Base-by-base conservation (phyloP, 345 rosid genomes). In the Pistacia integerrima region DNA sequence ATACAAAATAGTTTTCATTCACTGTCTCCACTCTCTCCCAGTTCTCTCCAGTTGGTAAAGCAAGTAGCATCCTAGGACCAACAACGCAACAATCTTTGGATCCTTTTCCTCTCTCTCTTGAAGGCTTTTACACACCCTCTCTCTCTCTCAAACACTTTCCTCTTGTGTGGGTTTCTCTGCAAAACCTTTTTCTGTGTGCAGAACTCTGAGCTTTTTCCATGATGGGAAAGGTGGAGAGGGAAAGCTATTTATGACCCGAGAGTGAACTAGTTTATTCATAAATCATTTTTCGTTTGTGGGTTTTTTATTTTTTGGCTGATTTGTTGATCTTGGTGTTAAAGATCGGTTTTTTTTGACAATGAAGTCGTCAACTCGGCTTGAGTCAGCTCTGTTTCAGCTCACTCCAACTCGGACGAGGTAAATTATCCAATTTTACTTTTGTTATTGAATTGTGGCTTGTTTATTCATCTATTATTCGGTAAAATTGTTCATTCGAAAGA, bases 371-470 rank as follows among this genome's bases (percentile, higher is more conserved):
- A 89, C 93, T 79, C 90, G 85, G 80, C 94, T 96, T 67, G 92
- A 92, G 76, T 89, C 97, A n/a, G 94, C 86, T 73, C 85, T 91
- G 59, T 95, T 95, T 84, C 99, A 93, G 79, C 99, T 93, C 83
- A 95, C 99, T 75, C 99, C 99, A 55, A 95, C 99, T 84, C 89
- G 99, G 79, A 95, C 99, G 51, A 87, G 98, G 99, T 95, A 79
- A 7, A 56, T 68, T 71, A 28, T 56, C 54, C 70, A 52, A 2
- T 9, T 28, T 12, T 1, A 11, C 4, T 69, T 48, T 1, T n/a
- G 22, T 76, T 49, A 2, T 66, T 11, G 6, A 56, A n/a, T 48
- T 57, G 12, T 52, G 36, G 61, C 70, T 64, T 52, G 1, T 55
- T 13, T 13, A n/a, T 49, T 48, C 22, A 18, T 10, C n/a, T n/a